These are phyloP conservation scores for Ilex aquifolium DNA, from an alignment of 257 asterid species.

Conservation along the genomic window DNA sequence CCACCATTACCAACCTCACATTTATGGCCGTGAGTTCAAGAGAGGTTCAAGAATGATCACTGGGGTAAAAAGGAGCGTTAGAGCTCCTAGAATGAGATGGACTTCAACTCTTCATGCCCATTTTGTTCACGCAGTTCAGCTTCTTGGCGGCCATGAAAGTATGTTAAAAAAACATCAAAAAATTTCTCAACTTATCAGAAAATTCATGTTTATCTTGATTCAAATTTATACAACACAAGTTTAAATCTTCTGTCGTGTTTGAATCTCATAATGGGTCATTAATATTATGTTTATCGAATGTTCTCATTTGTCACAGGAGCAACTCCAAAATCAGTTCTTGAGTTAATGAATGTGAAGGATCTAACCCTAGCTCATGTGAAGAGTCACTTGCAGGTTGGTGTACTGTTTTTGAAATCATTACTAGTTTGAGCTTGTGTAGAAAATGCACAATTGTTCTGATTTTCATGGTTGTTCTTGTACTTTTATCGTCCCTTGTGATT, in stretches of 20 bases:
- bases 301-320: conserved; percentile 49
- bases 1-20: conserved; percentile 35
- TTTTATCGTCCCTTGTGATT: not conserved
- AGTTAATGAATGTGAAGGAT: conserved; percentile 89
- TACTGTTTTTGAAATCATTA: conserved; percentile 1
- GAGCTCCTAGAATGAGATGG: conserved; percentile 96
- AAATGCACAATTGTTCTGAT: conserved; percentile 2
- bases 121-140: conserved; percentile 83
- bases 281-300: not conserved
- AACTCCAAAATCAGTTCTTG: conserved; percentile 84
- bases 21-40: conserved; percentile 45
- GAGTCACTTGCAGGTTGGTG: conserved; percentile 81
- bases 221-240: no score
- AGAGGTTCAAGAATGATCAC: conserved; percentile 35
- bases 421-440: conserved; percentile 5
- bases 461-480: not conserved
- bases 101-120: conserved; percentile 85
- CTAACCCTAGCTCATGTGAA: conserved; percentile 93
- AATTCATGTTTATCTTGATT: no score
- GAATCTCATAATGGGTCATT: not conserved
- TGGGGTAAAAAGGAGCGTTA: conserved; percentile 37
- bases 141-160: conserved; percentile 91
- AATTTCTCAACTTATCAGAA: no score
- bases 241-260: not conserved
- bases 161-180: conserved; percentile 5